Evolutionary conservation across 768 basidiomycete genomes (phyloP).

Genomic region (Pleurotus eryngii): DNA sequence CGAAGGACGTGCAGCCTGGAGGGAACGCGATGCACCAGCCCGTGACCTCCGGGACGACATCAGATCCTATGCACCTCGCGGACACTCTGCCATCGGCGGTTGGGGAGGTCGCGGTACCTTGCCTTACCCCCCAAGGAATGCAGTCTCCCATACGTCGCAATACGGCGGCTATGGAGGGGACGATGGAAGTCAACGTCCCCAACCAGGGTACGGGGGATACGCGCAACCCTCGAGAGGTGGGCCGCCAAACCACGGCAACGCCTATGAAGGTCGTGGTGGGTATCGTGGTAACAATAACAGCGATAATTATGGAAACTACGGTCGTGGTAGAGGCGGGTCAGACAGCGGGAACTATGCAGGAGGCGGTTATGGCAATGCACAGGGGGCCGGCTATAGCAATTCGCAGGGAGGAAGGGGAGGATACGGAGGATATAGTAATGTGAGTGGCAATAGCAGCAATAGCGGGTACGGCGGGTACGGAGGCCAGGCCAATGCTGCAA

Average conservation of each 20-base stretch:
- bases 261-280: constrained; percentile 23
- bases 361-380: constrained; percentile 16
- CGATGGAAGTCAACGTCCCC: constrained; percentile 16
- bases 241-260: constrained; percentile 21
- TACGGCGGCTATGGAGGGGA: constrained; percentile 31
- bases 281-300: constrained; percentile 13
- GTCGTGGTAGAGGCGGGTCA: constrained; percentile 29
- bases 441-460: constrained; percentile 22
- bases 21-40: constrained; percentile 14
- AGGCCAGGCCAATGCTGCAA: constrained; percentile 10
- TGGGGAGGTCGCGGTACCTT: constrained; percentile 23
- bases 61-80: constrained; percentile 24
- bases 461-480: constrained; percentile 39
- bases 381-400: constrained; percentile 36
- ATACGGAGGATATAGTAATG: constrained; percentile 29
- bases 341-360: constrained; percentile 23
- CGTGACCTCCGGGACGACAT: constrained; percentile 26
- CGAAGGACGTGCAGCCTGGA: constrained; percentile 33
- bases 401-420: constrained; percentile 28
- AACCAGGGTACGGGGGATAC: constrained; percentile 19
- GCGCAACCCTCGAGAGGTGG: constrained; percentile 21
- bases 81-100: constrained; percentile 27
- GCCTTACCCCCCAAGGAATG: constrained; percentile 30
- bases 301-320: constrained; percentile 7
- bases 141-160: constrained; percentile 25